A percentile compares a stretch with the other conserved stretches of the same genome.
Evolutionary conservation across 257 asterid species (phyloP).

Genomic region (Lycium ferocissimum): DNA sequence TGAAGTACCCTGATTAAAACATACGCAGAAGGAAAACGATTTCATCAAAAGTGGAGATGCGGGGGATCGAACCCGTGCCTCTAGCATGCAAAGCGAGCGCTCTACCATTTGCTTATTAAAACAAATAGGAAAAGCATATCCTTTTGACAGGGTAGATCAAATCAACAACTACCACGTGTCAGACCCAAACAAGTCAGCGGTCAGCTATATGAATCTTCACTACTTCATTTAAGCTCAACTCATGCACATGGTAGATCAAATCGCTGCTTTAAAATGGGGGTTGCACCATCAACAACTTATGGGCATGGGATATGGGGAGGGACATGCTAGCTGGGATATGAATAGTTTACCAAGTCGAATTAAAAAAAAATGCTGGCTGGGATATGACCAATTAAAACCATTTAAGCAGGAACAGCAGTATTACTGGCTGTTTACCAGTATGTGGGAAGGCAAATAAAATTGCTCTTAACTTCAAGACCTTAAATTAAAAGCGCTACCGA

Average conservation of each 20-base stretch:
- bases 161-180: not conserved
- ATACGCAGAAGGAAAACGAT: no score
- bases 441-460: not conserved
- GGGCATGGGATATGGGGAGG: not conserved
- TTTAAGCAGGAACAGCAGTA: not conserved
- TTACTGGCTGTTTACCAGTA: not conserved
- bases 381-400: not conserved
- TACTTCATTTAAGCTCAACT: not conserved
- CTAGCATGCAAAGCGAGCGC: conserved; percentile 99
- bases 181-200: not conserved
- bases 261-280: not conserved
- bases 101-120: conserved; percentile 75
- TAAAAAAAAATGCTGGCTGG: not conserved
- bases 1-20: no score
- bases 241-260: not conserved
- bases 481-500: not conserved
- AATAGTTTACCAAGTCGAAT: not conserved
- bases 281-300: not conserved
- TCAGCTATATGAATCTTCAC: not conserved
- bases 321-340: not conserved
- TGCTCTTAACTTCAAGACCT: not conserved
- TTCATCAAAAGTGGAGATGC: conserved; percentile 56
- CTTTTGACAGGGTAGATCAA: not conserved
- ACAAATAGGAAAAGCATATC: not conserved
- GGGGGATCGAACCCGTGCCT: conserved; percentile 97